Base-by-base conservation (phyloP, 1,284 basidiomycete genomes). In the Phenoliferia sp. region DNA sequence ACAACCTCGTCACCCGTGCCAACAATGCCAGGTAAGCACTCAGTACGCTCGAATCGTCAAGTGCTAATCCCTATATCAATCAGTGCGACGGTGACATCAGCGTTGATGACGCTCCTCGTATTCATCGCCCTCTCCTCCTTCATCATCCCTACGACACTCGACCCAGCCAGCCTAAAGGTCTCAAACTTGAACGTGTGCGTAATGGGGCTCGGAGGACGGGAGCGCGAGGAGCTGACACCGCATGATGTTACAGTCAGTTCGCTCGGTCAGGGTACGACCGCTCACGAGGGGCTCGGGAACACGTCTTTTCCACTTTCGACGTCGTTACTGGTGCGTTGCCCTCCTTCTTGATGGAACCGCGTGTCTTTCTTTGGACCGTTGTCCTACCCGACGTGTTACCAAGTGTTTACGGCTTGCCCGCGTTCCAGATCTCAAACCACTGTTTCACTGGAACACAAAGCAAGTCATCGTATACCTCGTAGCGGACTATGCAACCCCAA, bases 361-460 rank as follows among this genome's bases (percentile, higher is more conserved):
- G 32, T 77, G 73, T 72, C 76, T 75, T 59, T 62, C 70, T 62
- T 17, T 2, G 60, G n/a, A 31, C 32, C 15, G 68, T 69, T 59
- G 62, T 66, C 26, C 78, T 77, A 39, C 63, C 74, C 65, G 70
- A 73, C 17, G 54, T 59, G 16, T 64, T 75, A 59, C 69, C 16
- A 35, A 17, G n/a, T n/a, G n/a, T n/a, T n/a, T n/a, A 9, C 29
- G n/a, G 17, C 22, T 74, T 61, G 63, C 34, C 29, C 16, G 6
- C 35, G 69, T 65, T 32, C 68, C 75, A 89, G 92, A 95, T 79
- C 81, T 94, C 17, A 81, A 83, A 16, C 85, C 90, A 3, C 81
- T 95, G 26, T 95, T 94, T 80, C 84, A 92, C 78, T 95, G 92
- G 91, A 95, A 95, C 78, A 95, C 92, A 16, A 95, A 95, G 79